Percentiles rank a stretch among this genome's conserved stretches.
Evolutionary conservation across 2,329 filamentous ascomycete species (phyloP).

Genomic region (Sordariomycetes sp.): DNA sequence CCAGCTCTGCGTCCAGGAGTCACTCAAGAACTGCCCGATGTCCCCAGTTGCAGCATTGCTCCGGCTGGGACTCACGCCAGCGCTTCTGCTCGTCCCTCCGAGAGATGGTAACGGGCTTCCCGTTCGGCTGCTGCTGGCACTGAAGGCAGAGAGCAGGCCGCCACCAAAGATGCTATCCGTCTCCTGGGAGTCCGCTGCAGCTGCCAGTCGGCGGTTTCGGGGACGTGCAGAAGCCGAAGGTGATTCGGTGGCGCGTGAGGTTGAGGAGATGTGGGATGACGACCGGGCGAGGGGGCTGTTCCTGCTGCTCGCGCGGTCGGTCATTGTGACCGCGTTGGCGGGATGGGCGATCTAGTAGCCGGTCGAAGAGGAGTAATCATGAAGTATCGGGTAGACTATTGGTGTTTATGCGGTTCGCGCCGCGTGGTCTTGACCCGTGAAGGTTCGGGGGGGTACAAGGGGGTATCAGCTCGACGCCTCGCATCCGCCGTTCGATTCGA

Average conservation of each 20-base stretch:
- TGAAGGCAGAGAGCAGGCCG: constrained; percentile 20
- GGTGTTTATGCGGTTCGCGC: too few species aligned
- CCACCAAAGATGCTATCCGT: constrained; percentile 25
- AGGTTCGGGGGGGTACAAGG: too few species aligned
- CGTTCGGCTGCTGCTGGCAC: constrained; percentile 29
- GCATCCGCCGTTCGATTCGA: too few species aligned
- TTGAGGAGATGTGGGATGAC: constrained; percentile 33
- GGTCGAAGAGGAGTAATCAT: too few species aligned
- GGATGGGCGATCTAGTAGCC: too few species aligned
- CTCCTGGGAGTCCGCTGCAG: constrained; percentile 16
- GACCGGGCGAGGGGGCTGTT: constrained; percentile 15
- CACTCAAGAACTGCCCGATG: constrained; percentile 32
- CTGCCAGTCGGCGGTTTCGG: constrained; percentile 38
- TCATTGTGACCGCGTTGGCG: constrained; percentile 27
- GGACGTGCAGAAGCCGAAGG: constrained; percentile 32
- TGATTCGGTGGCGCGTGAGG: constrained; percentile 31
- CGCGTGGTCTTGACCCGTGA: too few species aligned
- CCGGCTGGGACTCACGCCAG: constrained; percentile 14
- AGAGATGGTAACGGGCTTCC: constrained; percentile 37
- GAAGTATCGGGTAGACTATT: too few species aligned
- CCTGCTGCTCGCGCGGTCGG: constrained; percentile 16
- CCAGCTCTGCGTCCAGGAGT: constrained; percentile 45
- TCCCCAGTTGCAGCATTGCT: constrained; percentile 24
- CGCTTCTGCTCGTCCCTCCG: constrained; percentile 12
- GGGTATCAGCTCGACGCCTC: too few species aligned